Evolutionary conservation across 1,284 basidiomycete genomes (phyloP).

Genomic region (Lignosus rhinocerotis): DNA sequence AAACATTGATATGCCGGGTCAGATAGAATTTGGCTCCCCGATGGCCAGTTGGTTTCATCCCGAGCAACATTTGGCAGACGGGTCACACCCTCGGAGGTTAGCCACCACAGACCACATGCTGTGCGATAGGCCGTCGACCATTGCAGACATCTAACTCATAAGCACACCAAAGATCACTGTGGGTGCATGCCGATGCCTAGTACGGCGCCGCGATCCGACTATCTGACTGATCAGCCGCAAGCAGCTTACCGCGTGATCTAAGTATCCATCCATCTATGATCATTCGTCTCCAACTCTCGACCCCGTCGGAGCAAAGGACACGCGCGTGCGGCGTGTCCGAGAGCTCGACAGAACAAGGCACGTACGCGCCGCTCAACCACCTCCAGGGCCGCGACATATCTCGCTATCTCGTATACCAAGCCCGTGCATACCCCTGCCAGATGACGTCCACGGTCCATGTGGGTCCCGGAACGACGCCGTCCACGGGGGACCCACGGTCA

Average conservation of each 20-base stretch:
- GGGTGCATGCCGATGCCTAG: neutral
- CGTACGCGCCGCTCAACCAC: neutral
- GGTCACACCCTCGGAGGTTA: neutral
- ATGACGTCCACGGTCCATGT: neutral
- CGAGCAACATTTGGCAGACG: neutral
- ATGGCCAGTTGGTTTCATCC: neutral
- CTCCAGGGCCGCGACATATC: neutral
- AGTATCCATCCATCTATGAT: neutral
- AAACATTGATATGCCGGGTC: no score
- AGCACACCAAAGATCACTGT: neutral
- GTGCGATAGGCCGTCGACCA: neutral
- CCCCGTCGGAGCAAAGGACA: neutral
- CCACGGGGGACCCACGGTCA: neutral
- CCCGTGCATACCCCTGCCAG: neutral
- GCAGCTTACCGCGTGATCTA: no score
- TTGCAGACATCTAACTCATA: neutral
- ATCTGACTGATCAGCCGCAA: neutral
- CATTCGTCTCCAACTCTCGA: neutral
- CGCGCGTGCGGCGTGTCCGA: constrained; percentile 5
- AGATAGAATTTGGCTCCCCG: no score
- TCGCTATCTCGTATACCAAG: no score
- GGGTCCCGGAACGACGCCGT: neutral
- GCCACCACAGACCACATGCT: neutral
- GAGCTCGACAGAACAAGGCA: constrained; percentile 4
- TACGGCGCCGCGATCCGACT: neutral